Evolutionary conservation across 2,329 filamentous ascomycete genomes (phyloP).

Genomic region (Metarhizium robertsii): DNA sequence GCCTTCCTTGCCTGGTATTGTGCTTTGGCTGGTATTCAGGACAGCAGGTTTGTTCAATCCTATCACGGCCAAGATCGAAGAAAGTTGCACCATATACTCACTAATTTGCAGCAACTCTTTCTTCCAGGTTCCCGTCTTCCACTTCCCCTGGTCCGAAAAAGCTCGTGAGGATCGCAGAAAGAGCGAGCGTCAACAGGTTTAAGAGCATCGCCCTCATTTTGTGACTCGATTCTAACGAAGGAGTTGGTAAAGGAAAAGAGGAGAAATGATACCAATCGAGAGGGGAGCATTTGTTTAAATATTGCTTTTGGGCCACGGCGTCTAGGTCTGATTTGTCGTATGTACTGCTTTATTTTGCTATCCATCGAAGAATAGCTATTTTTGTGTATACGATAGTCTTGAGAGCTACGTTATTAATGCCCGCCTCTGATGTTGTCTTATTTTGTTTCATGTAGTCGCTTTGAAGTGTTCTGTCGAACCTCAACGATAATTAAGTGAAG

Average conservation of each 20-base stretch:
- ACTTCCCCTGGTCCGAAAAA: slow-evolving; percentile 90
- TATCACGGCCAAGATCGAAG: background rate
- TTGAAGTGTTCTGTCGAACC: no score
- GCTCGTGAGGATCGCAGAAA: slow-evolving; percentile 51
- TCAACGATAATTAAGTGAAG: no score
- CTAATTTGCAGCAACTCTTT: slow-evolving; percentile 58
- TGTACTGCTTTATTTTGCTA: background rate
- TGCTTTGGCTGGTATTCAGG: slow-evolving; percentile 71
- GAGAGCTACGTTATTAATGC: background rate
- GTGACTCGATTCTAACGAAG: background rate
- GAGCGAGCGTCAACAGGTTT: slow-evolving; percentile 17
- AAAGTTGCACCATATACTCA: background rate
- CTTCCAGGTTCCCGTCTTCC: slow-evolving; percentile 84
- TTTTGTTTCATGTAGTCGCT: no score
- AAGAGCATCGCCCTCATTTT: background rate
- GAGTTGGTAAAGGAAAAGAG: background rate
- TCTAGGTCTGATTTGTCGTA: background rate
- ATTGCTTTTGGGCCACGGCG: background rate
- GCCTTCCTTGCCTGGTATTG: slow-evolving; percentile 85
- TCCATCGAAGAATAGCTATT: background rate
- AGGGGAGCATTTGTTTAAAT: background rate
- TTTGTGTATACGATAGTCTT: background rate
- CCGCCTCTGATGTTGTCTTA: no score
- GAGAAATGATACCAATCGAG: slow-evolving; percentile 1
- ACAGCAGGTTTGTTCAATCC: slow-evolving; percentile 45